Evolutionary conservation across 2,329 filamentous ascomycete genomes (phyloP), one percentile per base, ranked within the genome.

Genomic region (Colletotrichum brevisporum): DNA sequence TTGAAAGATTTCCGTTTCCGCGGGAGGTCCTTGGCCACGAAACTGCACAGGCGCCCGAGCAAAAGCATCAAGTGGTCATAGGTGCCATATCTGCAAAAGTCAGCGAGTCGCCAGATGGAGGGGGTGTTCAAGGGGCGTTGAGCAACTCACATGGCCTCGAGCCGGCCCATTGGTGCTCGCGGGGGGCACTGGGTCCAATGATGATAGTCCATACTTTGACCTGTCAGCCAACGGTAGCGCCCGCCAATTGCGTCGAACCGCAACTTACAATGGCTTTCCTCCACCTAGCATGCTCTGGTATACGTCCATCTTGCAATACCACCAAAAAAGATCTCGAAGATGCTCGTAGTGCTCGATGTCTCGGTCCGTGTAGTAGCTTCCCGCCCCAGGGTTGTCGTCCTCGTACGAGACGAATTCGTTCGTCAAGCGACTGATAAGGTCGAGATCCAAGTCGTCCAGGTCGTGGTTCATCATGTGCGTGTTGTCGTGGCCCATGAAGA

Each of bases 251-350:
- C 2, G 18, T 6, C 18, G 13, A 27, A 71, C 31, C 10, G 31
- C 68, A 26, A 87, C 94, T 86, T 84, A 97, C 94, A 98, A 91
- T 54, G 97, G 84, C 71, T 88, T 88, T 50, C 95, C 95, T 9
- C 94, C 95, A 73, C 95, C 96, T 26, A 98, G 83, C 70, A 98
- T 89, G 77, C 93, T 94, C 78, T 98, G 95, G 74, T 95, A 97
- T 9, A 93, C 90, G 78, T 98, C 96, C 84, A 98, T 96, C 79
- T 97, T 97, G 74, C 89, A 91, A 78, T 95, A 98, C 93, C 94
- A 98, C 95, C 95, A 99, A 77, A 92, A 97, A 5, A 98, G 82
- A 80, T 98, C 96, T 72, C 92, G 90, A 47, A 96, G 85, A 16
- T 92, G 91, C 75, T 96, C 92, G 75, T 93, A 97, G 48, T 88